phyloP scores from a whole-genome alignment of 2,329 filamentous ascomycete genomes.

The Rhinocladiella mackenziei region DNA sequence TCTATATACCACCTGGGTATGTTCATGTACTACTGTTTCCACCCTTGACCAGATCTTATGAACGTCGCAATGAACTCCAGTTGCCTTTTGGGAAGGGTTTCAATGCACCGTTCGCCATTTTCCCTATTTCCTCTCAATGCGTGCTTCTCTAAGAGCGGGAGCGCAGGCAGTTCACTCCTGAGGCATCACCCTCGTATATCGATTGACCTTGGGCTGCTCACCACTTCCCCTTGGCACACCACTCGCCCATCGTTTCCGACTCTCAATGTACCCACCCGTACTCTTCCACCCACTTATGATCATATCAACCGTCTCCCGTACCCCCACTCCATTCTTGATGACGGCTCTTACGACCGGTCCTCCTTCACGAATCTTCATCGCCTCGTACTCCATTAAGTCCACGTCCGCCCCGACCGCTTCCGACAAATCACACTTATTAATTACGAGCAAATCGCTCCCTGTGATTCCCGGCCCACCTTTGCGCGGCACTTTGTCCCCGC shows the following conservation, averaged over 20 bases:
- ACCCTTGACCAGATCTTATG: too few relatives aligned
- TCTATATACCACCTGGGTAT: too few relatives aligned
- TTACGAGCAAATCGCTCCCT: slow-evolving; percentile 85
- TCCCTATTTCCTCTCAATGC: too few relatives aligned
- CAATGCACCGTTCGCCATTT: too few relatives aligned
- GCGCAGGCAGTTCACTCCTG: background rate
- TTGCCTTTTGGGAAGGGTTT: background rate
- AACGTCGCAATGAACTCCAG: too few relatives aligned
- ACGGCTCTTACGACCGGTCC: slow-evolving; percentile 94
- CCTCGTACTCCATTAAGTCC: slow-evolving; percentile 89
- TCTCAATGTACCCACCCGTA: slow-evolving; percentile 64
- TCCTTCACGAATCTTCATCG: slow-evolving; percentile 89
- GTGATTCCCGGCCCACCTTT: slow-evolving; percentile 98
- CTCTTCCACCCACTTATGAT: slow-evolving; percentile 90
- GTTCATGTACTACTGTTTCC: too few relatives aligned
- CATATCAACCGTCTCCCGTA: slow-evolving; percentile 81
- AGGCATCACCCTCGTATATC: slow-evolving; percentile 14
- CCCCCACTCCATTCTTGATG: slow-evolving; percentile 85
- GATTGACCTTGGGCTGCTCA: slow-evolving; percentile 20
- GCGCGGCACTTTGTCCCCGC: slow-evolving; percentile 91
- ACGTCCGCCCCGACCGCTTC: slow-evolving; percentile 87
- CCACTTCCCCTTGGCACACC: slow-evolving; percentile 36
- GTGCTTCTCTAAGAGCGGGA: too few relatives aligned
- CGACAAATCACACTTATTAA: slow-evolving; percentile 96
- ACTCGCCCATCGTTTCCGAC: slow-evolving; percentile 43